These are phyloP conservation scores for Physcomitrellopsis africana DNA, from an alignment of 225 moss, liverwort and hornwort genomes.

Conservation along the genomic window DNA sequence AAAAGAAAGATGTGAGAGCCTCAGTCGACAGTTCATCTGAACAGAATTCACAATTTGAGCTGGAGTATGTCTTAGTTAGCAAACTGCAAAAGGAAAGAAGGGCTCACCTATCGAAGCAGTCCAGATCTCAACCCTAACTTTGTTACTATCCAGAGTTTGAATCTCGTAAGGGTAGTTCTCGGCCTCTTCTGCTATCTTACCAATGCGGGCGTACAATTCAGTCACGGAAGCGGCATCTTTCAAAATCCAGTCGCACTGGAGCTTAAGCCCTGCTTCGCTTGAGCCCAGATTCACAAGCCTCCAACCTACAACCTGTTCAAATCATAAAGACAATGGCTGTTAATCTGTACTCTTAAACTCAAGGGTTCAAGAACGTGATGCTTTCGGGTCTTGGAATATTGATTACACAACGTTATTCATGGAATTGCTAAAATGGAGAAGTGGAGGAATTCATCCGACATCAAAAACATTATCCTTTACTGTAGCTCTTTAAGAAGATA, in stretches of 20 bases:
- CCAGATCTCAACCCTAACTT: conserved; percentile 71
- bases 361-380: not conserved
- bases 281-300: conserved; percentile 51
- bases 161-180: conserved; percentile 59
- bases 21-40: not conserved
- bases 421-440: not conserved
- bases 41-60: not conserved
- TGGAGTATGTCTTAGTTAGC: not conserved
- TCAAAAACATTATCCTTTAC: not conserved
- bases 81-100: conserved; percentile 2
- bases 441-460: not conserved
- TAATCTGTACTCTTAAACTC: not conserved
- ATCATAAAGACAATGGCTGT: not conserved
- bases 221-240: conserved; percentile 64
- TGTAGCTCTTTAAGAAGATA: not conserved
- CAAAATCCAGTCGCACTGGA: conserved; percentile 82
- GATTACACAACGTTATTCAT: not conserved
- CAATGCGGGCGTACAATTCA: conserved; percentile 60
- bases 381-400: not conserved
- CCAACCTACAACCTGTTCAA: conserved; percentile 81
- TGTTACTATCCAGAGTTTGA: conserved; percentile 53
- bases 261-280: conserved; percentile 62
- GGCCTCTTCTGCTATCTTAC: conserved; percentile 57
- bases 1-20: not conserved
- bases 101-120: conserved; percentile 61